These are phyloP conservation scores for Aspergillus cavernicola DNA, from an alignment of 495 filamentous ascomycete species.

Conservation along the genomic window DNA sequence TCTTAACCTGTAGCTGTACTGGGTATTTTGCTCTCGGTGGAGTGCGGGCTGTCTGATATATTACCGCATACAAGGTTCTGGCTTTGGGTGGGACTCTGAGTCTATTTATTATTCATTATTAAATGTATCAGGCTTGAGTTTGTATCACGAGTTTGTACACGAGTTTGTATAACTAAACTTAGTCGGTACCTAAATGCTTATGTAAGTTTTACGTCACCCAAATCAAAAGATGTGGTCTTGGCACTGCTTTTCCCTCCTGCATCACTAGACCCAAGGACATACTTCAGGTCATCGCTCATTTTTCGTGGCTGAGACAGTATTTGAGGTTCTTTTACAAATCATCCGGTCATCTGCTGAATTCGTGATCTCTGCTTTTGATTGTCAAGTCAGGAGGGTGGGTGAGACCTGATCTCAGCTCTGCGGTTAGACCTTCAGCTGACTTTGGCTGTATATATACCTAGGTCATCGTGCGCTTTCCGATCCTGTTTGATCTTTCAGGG, in stretches of 20 bases:
- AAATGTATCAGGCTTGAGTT: too few relatives aligned
- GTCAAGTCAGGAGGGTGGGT: constrained; percentile 5
- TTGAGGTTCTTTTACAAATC: not conserved
- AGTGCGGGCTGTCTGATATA: constrained; percentile 9
- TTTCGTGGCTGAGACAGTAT: not conserved
- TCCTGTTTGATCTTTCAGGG: not conserved
- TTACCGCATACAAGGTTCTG: constrained; percentile 23
- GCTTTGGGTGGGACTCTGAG: constrained; percentile 15
- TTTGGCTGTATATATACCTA: not conserved
- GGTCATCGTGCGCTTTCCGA: constrained; percentile 8
- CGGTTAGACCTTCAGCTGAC: constrained; percentile 14
- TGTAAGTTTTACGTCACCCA: constrained; percentile 30
- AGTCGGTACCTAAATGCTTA: too few relatives aligned
- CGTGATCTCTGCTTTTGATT: not conserved
- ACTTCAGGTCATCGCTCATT: not conserved
- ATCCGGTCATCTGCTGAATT: not conserved
- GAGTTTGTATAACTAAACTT: too few relatives aligned
- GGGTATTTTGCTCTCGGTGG: constrained; percentile 1
- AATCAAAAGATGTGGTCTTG: constrained; percentile 16
- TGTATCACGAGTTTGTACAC: too few relatives aligned
- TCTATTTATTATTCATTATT: constrained; percentile 2
- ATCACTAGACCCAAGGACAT: not conserved
- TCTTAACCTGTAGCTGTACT: constrained; percentile 9
- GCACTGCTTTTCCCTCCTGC: constrained; percentile 3
- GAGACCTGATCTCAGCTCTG: constrained; percentile 3